Evolutionary conservation across 306 rosid species (phyloP).

Genomic region (Arachis hypogaea): DNA sequence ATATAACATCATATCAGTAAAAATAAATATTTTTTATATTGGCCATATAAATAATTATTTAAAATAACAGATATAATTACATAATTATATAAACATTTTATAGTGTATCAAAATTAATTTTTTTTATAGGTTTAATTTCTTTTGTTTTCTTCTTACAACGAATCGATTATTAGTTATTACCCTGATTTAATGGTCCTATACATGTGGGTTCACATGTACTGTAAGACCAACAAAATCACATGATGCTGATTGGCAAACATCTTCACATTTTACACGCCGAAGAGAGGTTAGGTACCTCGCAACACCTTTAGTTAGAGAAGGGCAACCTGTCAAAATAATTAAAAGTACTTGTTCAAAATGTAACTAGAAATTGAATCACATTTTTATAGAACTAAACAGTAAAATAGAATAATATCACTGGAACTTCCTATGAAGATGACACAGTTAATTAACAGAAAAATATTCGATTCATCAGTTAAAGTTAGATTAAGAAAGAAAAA

Average conservation of each 20-base stretch:
- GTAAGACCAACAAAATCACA: slow-evolving; percentile 3
- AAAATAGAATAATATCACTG: background rate
- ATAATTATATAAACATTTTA: too few relatives aligned
- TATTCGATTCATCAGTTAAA: too few relatives aligned
- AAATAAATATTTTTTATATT: too few relatives aligned
- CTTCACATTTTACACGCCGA: background rate
- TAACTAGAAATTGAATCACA: background rate
- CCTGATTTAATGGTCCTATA: background rate
- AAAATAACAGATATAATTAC: too few relatives aligned
- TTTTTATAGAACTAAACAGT: background rate
- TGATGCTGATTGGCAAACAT: background rate
- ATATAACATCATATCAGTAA: too few relatives aligned
- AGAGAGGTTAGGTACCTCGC: background rate
- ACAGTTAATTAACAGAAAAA: too few relatives aligned
- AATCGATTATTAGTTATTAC: background rate
- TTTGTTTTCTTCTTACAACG: background rate
- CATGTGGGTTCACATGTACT: background rate
- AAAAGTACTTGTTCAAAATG: background rate
- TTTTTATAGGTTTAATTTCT: background rate
- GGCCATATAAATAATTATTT: too few relatives aligned
- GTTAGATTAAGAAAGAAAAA: too few relatives aligned
- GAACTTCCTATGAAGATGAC: too few relatives aligned
- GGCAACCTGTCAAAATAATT: slow-evolving; percentile 39
- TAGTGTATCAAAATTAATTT: background rate
- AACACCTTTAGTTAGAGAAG: slow-evolving; percentile 26